Conservation (phyloP, 106 monocot genomes). For the Allium fistulosum region DNA sequence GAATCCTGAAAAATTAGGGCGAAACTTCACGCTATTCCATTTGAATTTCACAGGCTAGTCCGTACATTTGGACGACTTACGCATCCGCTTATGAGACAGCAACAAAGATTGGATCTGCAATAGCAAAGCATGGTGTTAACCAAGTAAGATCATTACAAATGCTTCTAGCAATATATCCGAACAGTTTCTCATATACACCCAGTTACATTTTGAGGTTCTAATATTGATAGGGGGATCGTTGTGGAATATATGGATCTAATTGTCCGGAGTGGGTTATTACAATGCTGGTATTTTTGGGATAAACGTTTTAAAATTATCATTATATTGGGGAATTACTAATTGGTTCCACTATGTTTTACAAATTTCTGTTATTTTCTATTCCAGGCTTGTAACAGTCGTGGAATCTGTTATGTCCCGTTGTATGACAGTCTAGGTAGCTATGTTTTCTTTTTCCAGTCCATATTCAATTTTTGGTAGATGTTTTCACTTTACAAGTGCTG, state of each 20-base stretch:
- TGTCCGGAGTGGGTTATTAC: slow-evolving; percentile 88
- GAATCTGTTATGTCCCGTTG: slow-evolving; percentile 85
- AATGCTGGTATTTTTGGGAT: slow-evolving; percentile 59
- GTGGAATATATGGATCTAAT: slow-evolving; percentile 95
- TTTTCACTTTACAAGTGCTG: not conserved
- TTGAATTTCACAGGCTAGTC: slow-evolving; percentile 35
- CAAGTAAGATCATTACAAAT: slow-evolving; percentile 32
- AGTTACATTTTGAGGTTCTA: not conserved
- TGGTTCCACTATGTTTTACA: not conserved
- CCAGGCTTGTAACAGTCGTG: slow-evolving; percentile 90
- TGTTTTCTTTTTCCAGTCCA: not conserved
- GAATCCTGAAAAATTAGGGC: too few species aligned
- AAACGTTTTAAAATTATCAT: not conserved
- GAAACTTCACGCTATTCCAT: too few species aligned
- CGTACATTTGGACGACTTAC: slow-evolving; percentile 79
- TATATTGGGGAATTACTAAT: not conserved
- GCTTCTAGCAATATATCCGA: not conserved
- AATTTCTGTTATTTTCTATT: slow-evolving; percentile 3
- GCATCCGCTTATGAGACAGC: slow-evolving; percentile 55
- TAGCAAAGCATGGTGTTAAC: slow-evolving; percentile 38
- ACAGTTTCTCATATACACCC: not conserved
- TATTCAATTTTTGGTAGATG: not conserved
- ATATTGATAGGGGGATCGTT: slow-evolving; percentile 60
- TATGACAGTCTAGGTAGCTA: slow-evolving; percentile 82
- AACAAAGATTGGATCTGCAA: slow-evolving; percentile 56